Conservation (phyloP, 1,139 yeast genomes). For the Saccharomyces hybrid region DNA sequence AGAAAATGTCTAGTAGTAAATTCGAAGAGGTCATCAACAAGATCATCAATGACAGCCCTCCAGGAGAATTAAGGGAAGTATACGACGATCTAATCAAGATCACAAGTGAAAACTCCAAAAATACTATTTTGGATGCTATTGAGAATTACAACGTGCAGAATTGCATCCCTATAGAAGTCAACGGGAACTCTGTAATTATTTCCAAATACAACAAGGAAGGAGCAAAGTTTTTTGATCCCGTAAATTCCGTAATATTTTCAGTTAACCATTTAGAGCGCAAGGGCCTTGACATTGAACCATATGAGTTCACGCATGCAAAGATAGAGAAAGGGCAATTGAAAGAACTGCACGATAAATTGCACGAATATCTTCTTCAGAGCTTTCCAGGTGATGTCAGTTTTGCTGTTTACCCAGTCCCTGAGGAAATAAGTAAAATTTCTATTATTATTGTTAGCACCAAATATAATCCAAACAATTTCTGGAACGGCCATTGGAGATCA, state of each 20-base stretch:
- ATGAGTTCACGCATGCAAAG: constrained; percentile 15
- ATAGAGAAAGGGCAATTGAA: constrained; percentile 17
- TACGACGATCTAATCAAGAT: constrained; percentile 29
- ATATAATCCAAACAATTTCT: constrained; percentile 67
- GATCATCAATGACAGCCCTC: constrained; percentile 29
- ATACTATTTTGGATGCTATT: constrained; percentile 32
- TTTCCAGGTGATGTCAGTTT: constrained; percentile 39
- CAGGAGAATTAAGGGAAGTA: constrained; percentile 33
- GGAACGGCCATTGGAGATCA: constrained; percentile 87
- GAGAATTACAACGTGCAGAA: constrained; percentile 39
- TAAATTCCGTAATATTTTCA: constrained; percentile 45
- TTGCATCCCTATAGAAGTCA: constrained; percentile 36
- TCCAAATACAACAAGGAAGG: constrained; percentile 41
- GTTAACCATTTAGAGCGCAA: constrained; percentile 47
- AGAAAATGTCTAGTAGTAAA: constrained; percentile 11
- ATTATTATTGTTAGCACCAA: constrained; percentile 64
- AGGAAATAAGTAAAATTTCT: constrained; percentile 40
- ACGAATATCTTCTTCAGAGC: constrained; percentile 36
- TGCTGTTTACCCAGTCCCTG: constrained; percentile 36
- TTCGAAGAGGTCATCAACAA: constrained; percentile 23
- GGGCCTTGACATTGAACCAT: constrained; percentile 47
- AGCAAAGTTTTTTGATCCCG: constrained; percentile 42
- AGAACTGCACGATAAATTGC: constrained; percentile 21
- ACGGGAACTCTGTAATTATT: constrained; percentile 34
- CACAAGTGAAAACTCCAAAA: constrained; percentile 29